Conservation (phyloP, 1,284 basidiomycete species). For the Microbotryum saponariae region DNA sequence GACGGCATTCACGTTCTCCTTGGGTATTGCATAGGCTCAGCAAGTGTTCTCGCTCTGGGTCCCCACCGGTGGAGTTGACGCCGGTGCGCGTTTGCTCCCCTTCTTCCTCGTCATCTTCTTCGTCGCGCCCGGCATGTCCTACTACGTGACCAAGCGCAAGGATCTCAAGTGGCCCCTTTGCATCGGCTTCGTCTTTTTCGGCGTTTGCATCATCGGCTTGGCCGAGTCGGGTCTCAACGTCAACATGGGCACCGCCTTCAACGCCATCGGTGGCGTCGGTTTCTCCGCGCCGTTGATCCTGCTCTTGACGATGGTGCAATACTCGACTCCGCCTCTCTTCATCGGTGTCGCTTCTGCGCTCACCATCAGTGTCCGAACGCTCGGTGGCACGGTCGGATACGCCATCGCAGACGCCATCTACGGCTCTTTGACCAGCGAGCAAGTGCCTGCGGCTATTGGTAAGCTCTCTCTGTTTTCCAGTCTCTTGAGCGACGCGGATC, state of each 20-base stretch:
- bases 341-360: conserved; percentile 15
- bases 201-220: not conserved
- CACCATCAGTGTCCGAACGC: conserved; percentile 10
- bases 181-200: conserved; percentile 12
- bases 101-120: conserved; percentile 18
- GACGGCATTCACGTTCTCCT: too few species aligned
- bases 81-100: conserved; percentile 13
- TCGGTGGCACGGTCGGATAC: conserved; percentile 15
- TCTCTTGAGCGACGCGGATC: not conserved
- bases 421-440: conserved; percentile 6
- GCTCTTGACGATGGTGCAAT: conserved; percentile 18
- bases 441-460: conserved; percentile 6
- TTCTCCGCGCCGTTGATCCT: conserved; percentile 23
- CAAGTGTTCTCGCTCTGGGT: conserved; percentile 3
- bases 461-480: not conserved
- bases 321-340: conserved; percentile 20
- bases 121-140: conserved; percentile 13
- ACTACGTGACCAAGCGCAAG: conserved; percentile 10
- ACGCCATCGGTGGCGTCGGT: conserved; percentile 18
- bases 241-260: conserved; percentile 10
- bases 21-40: not conserved
- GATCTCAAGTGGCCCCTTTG: conserved; percentile 20
- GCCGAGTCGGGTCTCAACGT: conserved; percentile 6
- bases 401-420: conserved; percentile 14
- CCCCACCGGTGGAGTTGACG: conserved; percentile 9